Base-by-base conservation (phyloP, 2,329 filamentous ascomycete species). In the Geosmithia flava region DNA sequence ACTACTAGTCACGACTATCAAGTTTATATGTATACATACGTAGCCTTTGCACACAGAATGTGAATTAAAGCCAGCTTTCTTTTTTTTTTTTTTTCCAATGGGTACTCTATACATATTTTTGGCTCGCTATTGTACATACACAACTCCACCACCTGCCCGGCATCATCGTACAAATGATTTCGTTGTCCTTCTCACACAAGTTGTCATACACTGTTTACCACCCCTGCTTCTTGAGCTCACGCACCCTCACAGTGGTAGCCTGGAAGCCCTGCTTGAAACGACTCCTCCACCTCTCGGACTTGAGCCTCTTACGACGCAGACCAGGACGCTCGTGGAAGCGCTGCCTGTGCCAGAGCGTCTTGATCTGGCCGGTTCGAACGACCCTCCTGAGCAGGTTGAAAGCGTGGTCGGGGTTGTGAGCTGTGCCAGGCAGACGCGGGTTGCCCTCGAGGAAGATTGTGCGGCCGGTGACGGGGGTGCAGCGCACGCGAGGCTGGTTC, bases 251-350 rank as follows among this genome's bases (percentile, higher is more conserved):
- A 7, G 87, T 75, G 11, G 80, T 77, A 5, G 74, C 74, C 62
- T 70, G 73, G 65, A 93, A 90, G 3, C 81, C 83, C 30, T 63
- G 62, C 70, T 78, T 81, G 66, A 91, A 93, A 51, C 78, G 75
- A 53, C 55, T 67, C 61, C 78, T 74, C 83, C 85, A 89, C 52
- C 86, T 72, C 70, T 83, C 71, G 51, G 77, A 81, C 62, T 69
- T 71, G 55, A 88, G 65, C 57, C 87, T 76, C 78, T 93, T 94
- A 64, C 82, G 75, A 75, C 85, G 88, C 58, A 87, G 58, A 2
- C 87, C 87, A 0, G 75, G 75, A 44, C 87, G 69, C 71, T 93
- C 87, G 63, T 94, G 83, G 57, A 80, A 87, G 53, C 72, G 70
- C 66, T 93, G 87, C 53, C 56, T 62, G 19, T 64, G 61, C 47